Conservation (phyloP, 208 protist species). For the Wallacemonas sp. region DNA sequence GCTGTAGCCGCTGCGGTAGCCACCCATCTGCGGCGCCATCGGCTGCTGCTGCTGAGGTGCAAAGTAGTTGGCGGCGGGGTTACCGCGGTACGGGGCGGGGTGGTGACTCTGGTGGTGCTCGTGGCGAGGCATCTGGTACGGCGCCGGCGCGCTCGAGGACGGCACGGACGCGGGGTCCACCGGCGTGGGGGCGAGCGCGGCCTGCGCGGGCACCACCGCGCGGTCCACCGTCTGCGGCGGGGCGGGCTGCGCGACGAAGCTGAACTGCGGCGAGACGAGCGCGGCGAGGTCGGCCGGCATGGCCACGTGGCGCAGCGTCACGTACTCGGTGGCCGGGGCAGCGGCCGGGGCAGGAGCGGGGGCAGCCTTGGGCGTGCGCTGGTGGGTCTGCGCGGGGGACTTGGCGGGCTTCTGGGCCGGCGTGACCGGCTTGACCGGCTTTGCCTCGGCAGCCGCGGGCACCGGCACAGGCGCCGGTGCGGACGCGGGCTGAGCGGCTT, state of each 20-base stretch:
- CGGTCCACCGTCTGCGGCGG: constrained; percentile 16
- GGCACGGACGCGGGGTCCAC: constrained; percentile 1
- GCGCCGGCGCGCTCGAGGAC: constrained; percentile 10
- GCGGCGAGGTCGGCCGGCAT: constrained; percentile 41
- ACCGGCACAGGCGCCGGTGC: background rate
- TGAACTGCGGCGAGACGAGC: constrained; percentile 26
- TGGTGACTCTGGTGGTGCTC: constrained; percentile 25
- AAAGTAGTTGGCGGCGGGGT: constrained; percentile 22
- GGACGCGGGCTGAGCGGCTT: constrained; percentile 5
- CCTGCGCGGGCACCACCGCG: constrained; percentile 15
- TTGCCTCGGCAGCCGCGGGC: background rate
- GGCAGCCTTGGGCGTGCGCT: constrained; percentile 7
- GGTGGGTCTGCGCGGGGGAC: background rate
- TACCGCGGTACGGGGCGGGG: constrained; percentile 14
- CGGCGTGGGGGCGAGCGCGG: background rate
- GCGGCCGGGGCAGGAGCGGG: constrained; percentile 14
- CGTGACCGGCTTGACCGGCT: background rate
- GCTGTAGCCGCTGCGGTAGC: background rate
- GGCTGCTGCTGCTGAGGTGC: constrained; percentile 19
- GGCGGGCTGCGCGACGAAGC: constrained; percentile 25
- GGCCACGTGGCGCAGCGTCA: constrained; percentile 35
- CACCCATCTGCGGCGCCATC: no score
- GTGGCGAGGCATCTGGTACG: constrained; percentile 8
- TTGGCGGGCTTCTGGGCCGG: constrained; percentile 8
- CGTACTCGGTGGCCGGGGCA: constrained; percentile 22